A percentile compares a stretch with the other conserved stretches of the same genome.
These are phyloP conservation scores for Fomitopsis pinicola DNA, from an alignment of 1,284 basidiomycete species.

Conservation along the genomic window DNA sequence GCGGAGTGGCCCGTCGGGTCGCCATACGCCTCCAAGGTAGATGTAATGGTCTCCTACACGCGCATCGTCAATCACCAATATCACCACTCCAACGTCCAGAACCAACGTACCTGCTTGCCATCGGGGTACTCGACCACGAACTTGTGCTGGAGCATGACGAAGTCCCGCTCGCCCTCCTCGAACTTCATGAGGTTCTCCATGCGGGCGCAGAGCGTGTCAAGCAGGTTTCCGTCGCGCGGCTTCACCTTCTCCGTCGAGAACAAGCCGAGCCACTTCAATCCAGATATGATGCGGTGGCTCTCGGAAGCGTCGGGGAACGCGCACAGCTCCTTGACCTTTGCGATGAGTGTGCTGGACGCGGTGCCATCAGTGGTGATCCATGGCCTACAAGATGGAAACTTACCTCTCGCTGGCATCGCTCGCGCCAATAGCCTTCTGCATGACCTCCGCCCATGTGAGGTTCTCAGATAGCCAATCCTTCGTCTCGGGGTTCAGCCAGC, in stretches of 20 bases:
- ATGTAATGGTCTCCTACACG: slow-evolving; percentile 78
- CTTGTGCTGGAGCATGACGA: slow-evolving; percentile 98
- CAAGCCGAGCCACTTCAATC: slow-evolving; percentile 91
- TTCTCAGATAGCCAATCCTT: slow-evolving; percentile 79
- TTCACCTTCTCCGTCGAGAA: slow-evolving; percentile 72
- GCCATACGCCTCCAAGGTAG: slow-evolving; percentile 92
- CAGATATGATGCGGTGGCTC: slow-evolving; percentile 76
- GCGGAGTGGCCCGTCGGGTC: slow-evolving; percentile 80
- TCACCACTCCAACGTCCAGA: slow-evolving; percentile 2
- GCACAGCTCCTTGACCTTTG: slow-evolving; percentile 67
- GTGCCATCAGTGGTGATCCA: background rate
- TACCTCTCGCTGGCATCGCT: slow-evolving; percentile 69
- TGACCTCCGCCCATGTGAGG: slow-evolving; percentile 81
- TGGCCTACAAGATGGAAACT: slow-evolving; percentile 17
- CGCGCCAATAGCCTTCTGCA: slow-evolving; percentile 75
- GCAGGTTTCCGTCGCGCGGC: slow-evolving; percentile 73
- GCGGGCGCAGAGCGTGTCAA: slow-evolving; percentile 92
- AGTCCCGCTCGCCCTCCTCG: slow-evolving; percentile 87
- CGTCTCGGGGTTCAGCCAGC: slow-evolving; percentile 77
- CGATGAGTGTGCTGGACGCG: slow-evolving; percentile 52
- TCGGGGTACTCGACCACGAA: slow-evolving; percentile 87
- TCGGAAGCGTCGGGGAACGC: slow-evolving; percentile 72
- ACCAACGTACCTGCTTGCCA: slow-evolving; percentile 57
- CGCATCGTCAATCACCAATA: background rate
- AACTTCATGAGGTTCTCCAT: slow-evolving; percentile 94